Base-by-base conservation (phyloP, 768 basidiomycete genomes). In the Trametes cingulata region DNA sequence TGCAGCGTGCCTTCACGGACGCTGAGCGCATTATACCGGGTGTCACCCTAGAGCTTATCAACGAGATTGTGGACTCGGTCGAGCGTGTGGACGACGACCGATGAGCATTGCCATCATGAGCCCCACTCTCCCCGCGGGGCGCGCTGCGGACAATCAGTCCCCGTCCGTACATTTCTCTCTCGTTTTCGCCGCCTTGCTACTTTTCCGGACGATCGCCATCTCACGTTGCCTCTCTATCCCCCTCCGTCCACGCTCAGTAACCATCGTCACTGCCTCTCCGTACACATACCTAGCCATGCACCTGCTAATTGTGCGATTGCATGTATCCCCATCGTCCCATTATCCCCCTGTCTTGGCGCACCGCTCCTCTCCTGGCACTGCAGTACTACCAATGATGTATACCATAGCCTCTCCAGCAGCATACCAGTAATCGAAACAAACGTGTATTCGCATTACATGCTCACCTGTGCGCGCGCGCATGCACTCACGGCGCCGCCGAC, bases 1-100 rank as follows among this genome's bases (percentile, higher is more conserved):
- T 98, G 12, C 91, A 97, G 66, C 83, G 91, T 29, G 95, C 97
- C 2, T 95, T 98, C 69, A 91, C 92, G 25, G 93, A 97, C 27
- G 95, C 95, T 13, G 97, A 99, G 76, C 82, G 91, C 60, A 88
- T 93, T 56, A 97, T 98, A 66, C 97, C 97, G 8, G 97, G 97
- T 5, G 87, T 99, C 29, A 91, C 94, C 22, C 78, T 91, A 75
- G 96, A 96, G 61, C 80, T 98, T 49, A 91, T 97, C 54, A 91
- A 93, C 69, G 95, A 97, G 75, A 93, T 95, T 64, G 91, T 94
- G 22, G 92, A 95, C 71, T 93, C 91, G 14, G 92, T 95, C 17
- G 92, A 95, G 71, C 91, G 89, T 64, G 91, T 94, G 39, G 91
- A 92, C 63, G 92, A 93, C 25, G 85, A 86, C 43, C 81, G 78